Percentiles rank a stretch among this genome's conserved stretches.
Conservation (phyloP, 768 basidiomycete genomes). For the Scleroderma bovista region DNA sequence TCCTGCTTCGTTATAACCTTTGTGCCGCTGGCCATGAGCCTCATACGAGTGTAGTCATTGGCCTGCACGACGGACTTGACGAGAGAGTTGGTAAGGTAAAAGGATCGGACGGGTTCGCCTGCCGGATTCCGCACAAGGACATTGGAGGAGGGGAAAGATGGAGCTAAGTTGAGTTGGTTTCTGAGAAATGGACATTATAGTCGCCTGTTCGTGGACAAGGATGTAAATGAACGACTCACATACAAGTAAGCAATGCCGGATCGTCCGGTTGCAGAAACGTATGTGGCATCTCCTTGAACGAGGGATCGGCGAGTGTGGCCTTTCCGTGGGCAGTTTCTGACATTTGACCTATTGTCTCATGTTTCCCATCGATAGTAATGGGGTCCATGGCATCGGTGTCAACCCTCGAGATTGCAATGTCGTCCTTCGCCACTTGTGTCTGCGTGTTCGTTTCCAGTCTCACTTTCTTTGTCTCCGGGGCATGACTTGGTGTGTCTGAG, state of each 20-base stretch:
- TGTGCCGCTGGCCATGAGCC: constrained; percentile 89
- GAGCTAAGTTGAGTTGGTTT: constrained; percentile 60
- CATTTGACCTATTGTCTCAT: not conserved
- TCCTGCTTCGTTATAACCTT: constrained; percentile 93
- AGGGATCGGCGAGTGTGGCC: constrained; percentile 24
- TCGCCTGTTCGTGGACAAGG: not conserved
- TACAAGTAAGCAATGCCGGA: constrained; percentile 62
- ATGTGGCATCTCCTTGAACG: constrained; percentile 89
- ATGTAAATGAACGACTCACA: constrained; percentile 43
- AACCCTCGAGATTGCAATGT: constrained; percentile 1
- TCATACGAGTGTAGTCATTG: constrained; percentile 81
- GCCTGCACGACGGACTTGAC: constrained; percentile 74
- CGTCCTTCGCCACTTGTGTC: constrained; percentile 2
- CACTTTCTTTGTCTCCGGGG: constrained; percentile 48
- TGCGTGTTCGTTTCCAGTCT: constrained; percentile 31
- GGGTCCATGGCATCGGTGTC: constrained; percentile 1
- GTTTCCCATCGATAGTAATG: not conserved
- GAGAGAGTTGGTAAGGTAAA: constrained; percentile 84
- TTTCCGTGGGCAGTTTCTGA: not conserved
- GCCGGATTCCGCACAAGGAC: constrained; percentile 84
- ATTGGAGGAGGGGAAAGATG: constrained; percentile 68
- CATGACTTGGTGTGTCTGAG: constrained; percentile 21
- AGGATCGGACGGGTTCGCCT: constrained; percentile 64
- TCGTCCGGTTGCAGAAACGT: constrained; percentile 72
- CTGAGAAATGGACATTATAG: constrained; percentile 33